Evolutionary conservation across 2,329 filamentous ascomycete species (phyloP).

Genomic region (Lachnellula willkommii): DNA sequence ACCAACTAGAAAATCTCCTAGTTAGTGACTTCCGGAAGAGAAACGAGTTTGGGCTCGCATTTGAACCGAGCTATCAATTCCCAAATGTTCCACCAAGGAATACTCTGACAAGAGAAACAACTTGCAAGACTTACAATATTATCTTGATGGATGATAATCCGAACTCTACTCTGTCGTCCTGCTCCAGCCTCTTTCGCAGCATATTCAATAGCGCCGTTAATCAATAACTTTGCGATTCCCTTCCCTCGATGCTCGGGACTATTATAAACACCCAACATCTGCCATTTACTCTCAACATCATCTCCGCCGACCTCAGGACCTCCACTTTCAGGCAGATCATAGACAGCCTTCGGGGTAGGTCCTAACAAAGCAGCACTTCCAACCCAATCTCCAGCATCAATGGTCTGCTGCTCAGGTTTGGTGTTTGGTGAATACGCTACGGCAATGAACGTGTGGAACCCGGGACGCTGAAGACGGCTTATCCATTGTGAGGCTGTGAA

Average conservation of each 20-base stretch:
- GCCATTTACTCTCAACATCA: constrained; percentile 27
- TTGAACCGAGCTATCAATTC: neutral
- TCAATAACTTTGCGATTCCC: constrained; percentile 23
- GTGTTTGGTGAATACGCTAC: constrained; percentile 18
- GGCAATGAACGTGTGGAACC: constrained; percentile 31
- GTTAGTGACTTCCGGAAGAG: too few relatives aligned
- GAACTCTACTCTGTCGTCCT: constrained; percentile 16
- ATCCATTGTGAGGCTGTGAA: constrained; percentile 27
- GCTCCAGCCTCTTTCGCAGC: constrained; percentile 10
- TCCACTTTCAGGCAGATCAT: constrained; percentile 25
- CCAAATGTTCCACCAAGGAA: neutral
- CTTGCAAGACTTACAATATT: constrained; percentile 12
- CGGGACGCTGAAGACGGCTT: constrained; percentile 18
- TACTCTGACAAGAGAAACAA: neutral
- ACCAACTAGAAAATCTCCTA: constrained; percentile 10
- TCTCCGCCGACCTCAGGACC: constrained; percentile 20
- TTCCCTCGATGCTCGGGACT: constrained; percentile 18
- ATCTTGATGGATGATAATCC: constrained; percentile 30
- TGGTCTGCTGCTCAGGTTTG: constrained; percentile 13
- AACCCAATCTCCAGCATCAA: constrained; percentile 27
- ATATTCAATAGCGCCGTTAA: constrained; percentile 18
- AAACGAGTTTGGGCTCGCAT: too few relatives aligned
- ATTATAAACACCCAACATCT: constrained; percentile 23
- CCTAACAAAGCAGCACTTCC: constrained; percentile 31
- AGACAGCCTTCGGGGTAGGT: constrained; percentile 22